These are phyloP conservation scores for Candida silvatica DNA, from an alignment of 805 yeast genomes.

Conservation along the genomic window DNA sequence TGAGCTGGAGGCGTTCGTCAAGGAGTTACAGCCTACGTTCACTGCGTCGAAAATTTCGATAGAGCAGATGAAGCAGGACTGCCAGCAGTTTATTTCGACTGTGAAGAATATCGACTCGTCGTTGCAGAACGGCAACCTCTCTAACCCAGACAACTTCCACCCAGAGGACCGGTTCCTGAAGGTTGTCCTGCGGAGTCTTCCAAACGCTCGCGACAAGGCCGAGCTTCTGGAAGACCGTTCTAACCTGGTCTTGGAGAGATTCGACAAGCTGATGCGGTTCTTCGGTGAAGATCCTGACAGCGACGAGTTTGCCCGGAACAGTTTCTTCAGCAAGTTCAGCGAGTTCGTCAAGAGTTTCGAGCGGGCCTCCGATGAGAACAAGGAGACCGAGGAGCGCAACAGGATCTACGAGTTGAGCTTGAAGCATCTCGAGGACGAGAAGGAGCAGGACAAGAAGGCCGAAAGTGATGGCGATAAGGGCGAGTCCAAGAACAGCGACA, in stretches of 20 bases:
- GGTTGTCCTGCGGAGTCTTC: conserved; percentile 56
- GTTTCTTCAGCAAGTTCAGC: conserved; percentile 75
- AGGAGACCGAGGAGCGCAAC: conserved; percentile 75
- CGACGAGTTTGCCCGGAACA: conserved; percentile 56
- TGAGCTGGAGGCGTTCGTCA: conserved; percentile 63
- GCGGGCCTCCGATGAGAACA: conserved; percentile 71
- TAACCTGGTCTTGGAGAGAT: conserved; percentile 52
- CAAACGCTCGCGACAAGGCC: conserved; percentile 67
- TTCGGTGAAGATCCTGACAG: conserved; percentile 79
- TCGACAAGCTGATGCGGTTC: conserved; percentile 62
- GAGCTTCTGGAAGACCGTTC: conserved; percentile 57
- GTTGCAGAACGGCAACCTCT: conserved; percentile 73
- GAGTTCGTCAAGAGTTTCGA: conserved; percentile 72
- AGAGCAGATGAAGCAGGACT: conserved; percentile 73
- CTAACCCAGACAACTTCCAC: conserved; percentile 71
- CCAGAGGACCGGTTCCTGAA: conserved; percentile 69
- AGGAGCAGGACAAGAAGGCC: conserved; percentile 25
- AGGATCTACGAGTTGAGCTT: conserved; percentile 70
- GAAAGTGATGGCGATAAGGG: conserved; percentile 36
- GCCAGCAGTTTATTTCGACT: conserved; percentile 50
- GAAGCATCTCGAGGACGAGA: conserved; percentile 40
- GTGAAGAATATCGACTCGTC: conserved; percentile 68
- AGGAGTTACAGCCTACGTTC: conserved; percentile 53
- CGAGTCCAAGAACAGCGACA: conserved; percentile 32
- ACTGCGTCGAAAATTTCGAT: conserved; percentile 67